phyloP scores from a whole-genome alignment of 768 basidiomycete species.

The Trametes maxima region DNA sequence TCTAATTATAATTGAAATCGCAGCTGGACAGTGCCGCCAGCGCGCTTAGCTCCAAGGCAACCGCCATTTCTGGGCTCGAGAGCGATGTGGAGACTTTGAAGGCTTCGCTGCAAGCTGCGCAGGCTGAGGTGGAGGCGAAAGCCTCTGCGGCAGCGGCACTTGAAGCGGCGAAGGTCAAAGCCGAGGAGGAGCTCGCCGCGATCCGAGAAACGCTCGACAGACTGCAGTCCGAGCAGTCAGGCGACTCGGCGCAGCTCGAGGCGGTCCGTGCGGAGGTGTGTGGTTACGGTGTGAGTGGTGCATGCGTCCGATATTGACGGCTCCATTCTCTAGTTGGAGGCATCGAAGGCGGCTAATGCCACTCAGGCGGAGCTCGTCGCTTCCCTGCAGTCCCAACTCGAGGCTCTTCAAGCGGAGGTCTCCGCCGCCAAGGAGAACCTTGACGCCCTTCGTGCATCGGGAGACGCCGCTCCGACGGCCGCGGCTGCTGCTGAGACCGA shows the following conservation, averaged over 20 bases:
- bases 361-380: constrained; percentile 51
- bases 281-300: neutral
- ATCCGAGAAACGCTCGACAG: constrained; percentile 44
- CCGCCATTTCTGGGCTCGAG: constrained; percentile 55
- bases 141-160: constrained; percentile 45
- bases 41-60: constrained; percentile 55
- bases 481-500: constrained; percentile 59
- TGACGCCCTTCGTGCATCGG: constrained; percentile 50
- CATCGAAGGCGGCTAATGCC: constrained; percentile 42
- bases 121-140: constrained; percentile 53
- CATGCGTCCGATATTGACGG: neutral
- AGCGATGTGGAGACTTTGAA: constrained; percentile 51
- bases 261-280: constrained; percentile 56
- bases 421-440: constrained; percentile 53
- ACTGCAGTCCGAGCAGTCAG: constrained; percentile 32
- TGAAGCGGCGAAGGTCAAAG: constrained; percentile 48
- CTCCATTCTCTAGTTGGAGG: constrained; percentile 48
- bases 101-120: constrained; percentile 48
- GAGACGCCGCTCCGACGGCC: constrained; percentile 45
- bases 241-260: constrained; percentile 40
- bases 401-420: constrained; percentile 53
- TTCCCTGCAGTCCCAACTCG: constrained; percentile 52
- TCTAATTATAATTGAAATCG: constrained; percentile 2
- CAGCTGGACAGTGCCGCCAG: constrained; percentile 65
- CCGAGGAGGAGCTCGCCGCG: constrained; percentile 51